Percentiles rank a stretch among this genome's conserved stretches.
phyloP scores from a whole-genome alignment of 768 basidiomycete species.

The Naematelia encephala region DNA sequence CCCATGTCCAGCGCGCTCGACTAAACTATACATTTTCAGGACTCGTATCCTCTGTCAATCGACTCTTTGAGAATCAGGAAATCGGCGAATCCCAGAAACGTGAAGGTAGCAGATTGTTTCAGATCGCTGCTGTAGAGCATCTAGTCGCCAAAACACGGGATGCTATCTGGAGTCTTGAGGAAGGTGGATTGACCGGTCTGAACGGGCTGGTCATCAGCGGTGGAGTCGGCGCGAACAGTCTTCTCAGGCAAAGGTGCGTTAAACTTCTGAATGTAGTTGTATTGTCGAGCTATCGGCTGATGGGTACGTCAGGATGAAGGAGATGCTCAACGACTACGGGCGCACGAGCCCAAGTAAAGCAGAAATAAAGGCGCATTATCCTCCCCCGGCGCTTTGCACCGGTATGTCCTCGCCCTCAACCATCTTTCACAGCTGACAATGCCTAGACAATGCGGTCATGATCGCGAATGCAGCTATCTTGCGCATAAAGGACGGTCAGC shows the following conservation, averaged over 20 bases:
- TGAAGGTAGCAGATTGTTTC: slow-evolving; percentile 68
- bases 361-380: slow-evolving; percentile 61
- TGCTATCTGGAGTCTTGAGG: slow-evolving; percentile 55
- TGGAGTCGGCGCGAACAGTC: slow-evolving; percentile 84
- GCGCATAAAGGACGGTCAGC: slow-evolving; percentile 66
- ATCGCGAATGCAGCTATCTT: slow-evolving; percentile 88
- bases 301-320: slow-evolving; percentile 24
- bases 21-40: slow-evolving; percentile 72
- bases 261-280: not conserved
- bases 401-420: slow-evolving; percentile 54
- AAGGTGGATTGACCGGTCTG: slow-evolving; percentile 41
- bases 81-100: slow-evolving; percentile 12
- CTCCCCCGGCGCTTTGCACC: slow-evolving; percentile 75
- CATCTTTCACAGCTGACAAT: slow-evolving; percentile 1
- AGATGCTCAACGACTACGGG: slow-evolving; percentile 25
- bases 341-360: not conserved
- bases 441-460: slow-evolving; percentile 90
- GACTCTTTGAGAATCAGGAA: slow-evolving; percentile 53
- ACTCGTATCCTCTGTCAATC: slow-evolving; percentile 68
- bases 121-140: slow-evolving; percentile 66
- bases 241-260: slow-evolving; percentile 63
- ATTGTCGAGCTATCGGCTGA: not conserved
- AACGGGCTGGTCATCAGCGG: slow-evolving; percentile 75
- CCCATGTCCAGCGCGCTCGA: not conserved
- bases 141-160: slow-evolving; percentile 70